Percentiles rank a stretch among this genome's conserved stretches.
These are phyloP conservation scores for Ustilago nuda DNA, from an alignment of 1,284 basidiomycete genomes.

Conservation along the genomic window DNA sequence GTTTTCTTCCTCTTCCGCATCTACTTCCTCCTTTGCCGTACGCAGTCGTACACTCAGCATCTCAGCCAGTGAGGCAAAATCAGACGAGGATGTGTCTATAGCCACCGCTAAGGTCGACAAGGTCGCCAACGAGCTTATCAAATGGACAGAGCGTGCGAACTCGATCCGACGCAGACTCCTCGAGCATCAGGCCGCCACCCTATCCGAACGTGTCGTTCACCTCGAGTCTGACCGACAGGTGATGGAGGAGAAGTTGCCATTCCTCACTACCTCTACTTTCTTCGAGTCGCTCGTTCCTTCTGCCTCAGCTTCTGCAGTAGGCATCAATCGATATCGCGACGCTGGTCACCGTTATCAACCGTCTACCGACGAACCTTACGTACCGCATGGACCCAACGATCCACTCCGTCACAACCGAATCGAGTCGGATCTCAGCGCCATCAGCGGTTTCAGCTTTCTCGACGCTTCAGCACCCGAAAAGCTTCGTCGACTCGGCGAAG, in stretches of 20 bases:
- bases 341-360: slow-evolving; percentile 17
- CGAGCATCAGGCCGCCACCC: slow-evolving; percentile 58
- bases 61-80: slow-evolving; percentile 50
- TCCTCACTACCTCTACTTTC: slow-evolving; percentile 40
- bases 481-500: slow-evolving; percentile 33
- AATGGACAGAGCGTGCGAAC: slow-evolving; percentile 42
- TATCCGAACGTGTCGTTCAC: slow-evolving; percentile 46
- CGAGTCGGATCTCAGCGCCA: slow-evolving; percentile 42
- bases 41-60: slow-evolving; percentile 40
- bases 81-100: slow-evolving; percentile 45
- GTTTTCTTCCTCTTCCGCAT: slow-evolving; percentile 10
- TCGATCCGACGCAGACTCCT: slow-evolving; percentile 45
- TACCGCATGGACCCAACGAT: slow-evolving; percentile 24
- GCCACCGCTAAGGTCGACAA: slow-evolving; percentile 56
- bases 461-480: slow-evolving; percentile 41
- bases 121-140: slow-evolving; percentile 52
- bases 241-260: slow-evolving; percentile 39
- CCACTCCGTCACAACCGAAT: slow-evolving; percentile 41
- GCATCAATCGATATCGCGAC: slow-evolving; percentile 24
- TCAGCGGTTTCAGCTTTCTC: slow-evolving; percentile 51
- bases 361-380: slow-evolving; percentile 35
- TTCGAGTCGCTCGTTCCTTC: slow-evolving; percentile 47
- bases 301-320: slow-evolving; percentile 37
- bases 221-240: slow-evolving; percentile 49
- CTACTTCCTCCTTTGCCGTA: slow-evolving; percentile 27